phyloP scores from a whole-genome alignment of 768 basidiomycete species.

The Inosperma sp. region DNA sequence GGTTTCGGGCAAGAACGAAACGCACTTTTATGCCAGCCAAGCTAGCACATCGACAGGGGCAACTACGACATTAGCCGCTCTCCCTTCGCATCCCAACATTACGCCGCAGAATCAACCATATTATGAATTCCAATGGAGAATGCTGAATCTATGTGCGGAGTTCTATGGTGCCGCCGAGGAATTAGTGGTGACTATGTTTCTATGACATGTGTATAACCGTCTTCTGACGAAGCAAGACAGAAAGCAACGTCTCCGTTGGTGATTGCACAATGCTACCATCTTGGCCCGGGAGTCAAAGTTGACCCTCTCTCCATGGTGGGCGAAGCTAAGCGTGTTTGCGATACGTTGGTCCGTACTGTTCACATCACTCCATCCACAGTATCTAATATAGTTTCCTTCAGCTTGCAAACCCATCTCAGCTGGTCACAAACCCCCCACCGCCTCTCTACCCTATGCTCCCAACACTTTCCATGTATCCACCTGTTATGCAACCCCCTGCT shows the following conservation, averaged over 20 bases:
- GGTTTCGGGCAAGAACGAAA: slow-evolving; percentile 31
- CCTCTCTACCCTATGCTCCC: slow-evolving; percentile 49
- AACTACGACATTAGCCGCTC: slow-evolving; percentile 22
- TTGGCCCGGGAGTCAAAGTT: slow-evolving; percentile 62
- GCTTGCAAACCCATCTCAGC: slow-evolving; percentile 70
- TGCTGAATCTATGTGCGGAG: slow-evolving; percentile 76
- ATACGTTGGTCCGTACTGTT: slow-evolving; percentile 53
- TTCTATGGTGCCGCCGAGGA: slow-evolving; percentile 86
- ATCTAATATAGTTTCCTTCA: slow-evolving; percentile 27
- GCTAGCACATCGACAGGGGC: slow-evolving; percentile 35
- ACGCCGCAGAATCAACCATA: slow-evolving; percentile 70
- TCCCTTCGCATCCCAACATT: slow-evolving; percentile 45
- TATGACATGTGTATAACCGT: neutral
- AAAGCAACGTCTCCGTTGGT: slow-evolving; percentile 65
- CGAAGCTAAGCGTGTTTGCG: slow-evolving; percentile 76
- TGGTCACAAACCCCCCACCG: slow-evolving; percentile 64
- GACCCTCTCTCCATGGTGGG: slow-evolving; percentile 70
- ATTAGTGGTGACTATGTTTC: slow-evolving; percentile 56
- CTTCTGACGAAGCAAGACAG: slow-evolving; percentile 26
- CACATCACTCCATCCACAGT: slow-evolving; percentile 3
- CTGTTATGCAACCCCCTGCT: slow-evolving; percentile 17
- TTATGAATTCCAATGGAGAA: slow-evolving; percentile 84
- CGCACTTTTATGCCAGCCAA: slow-evolving; percentile 43
- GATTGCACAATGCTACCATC: slow-evolving; percentile 75
- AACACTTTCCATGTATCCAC: slow-evolving; percentile 33